phyloP scores from a whole-genome alignment of 2,329 filamentous ascomycete genomes.

The Penicillium palitans region DNA sequence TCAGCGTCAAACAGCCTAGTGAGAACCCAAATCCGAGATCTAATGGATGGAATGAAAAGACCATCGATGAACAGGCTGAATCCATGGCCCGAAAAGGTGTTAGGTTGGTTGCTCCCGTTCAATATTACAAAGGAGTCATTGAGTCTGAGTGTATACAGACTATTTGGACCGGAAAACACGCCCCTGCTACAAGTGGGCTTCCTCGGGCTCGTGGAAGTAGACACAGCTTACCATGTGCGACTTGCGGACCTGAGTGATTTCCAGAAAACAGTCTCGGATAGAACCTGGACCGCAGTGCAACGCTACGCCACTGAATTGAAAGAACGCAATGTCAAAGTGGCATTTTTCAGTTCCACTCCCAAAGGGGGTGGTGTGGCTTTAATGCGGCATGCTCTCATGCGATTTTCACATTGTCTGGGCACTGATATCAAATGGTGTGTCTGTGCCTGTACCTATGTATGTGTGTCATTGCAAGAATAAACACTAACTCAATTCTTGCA shows the following conservation, averaged over 20 bases:
- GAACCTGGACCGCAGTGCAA: conserved; percentile 67
- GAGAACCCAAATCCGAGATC: conserved; percentile 3
- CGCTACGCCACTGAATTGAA: conserved; percentile 65
- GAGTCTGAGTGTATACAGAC: conserved; percentile 44
- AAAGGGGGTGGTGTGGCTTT: conserved; percentile 81
- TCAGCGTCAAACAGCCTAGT: conserved; percentile 26
- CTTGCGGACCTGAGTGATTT: conserved; percentile 61
- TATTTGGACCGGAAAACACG: conserved; percentile 70
- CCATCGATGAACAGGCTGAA: conserved; percentile 79
- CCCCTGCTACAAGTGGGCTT: conserved; percentile 68
- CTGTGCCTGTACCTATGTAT: background rate
- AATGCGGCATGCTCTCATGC: conserved; percentile 76
- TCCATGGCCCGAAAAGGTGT: conserved; percentile 78
- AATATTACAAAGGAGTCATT: background rate
- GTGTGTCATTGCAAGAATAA: background rate
- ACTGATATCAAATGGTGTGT: conserved; percentile 73
- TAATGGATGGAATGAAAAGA: conserved; percentile 52
- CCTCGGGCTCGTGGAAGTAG: conserved; percentile 69
- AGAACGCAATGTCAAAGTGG: conserved; percentile 64
- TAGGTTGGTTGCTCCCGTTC: conserved; percentile 49
- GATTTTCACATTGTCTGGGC: conserved; percentile 66
- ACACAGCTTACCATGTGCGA: conserved; percentile 63
- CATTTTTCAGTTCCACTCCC: conserved; percentile 77
- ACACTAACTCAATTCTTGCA: conserved; percentile 27
- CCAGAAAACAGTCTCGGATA: conserved; percentile 58